Evolutionary conservation across 139 green algal species (phyloP).

Genomic region (Haematococcus sp.): DNA sequence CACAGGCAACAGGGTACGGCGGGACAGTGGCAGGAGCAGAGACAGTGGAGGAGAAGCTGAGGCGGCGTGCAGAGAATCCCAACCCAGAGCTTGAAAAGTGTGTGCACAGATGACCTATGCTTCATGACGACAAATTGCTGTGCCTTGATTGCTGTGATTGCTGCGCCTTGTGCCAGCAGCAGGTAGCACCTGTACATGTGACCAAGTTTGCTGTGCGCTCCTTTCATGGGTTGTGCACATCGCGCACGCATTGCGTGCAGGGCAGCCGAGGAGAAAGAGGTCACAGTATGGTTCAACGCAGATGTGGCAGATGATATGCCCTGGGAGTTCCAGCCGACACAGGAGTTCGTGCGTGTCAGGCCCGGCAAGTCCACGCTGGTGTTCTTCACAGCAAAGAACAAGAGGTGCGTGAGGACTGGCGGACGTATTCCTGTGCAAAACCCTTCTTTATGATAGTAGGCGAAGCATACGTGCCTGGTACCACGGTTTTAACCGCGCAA

Average conservation of each 20-base stretch:
- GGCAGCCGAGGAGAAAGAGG: slow-evolving; percentile 54
- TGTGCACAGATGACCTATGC: too few species aligned
- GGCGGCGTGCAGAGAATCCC: slow-evolving; percentile 41
- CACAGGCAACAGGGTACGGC: slow-evolving; percentile 85
- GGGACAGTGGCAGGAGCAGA: slow-evolving; percentile 70
- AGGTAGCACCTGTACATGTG: too few species aligned
- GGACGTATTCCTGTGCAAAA: too few species aligned
- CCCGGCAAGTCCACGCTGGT: slow-evolving; percentile 94
- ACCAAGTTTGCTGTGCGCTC: too few species aligned
- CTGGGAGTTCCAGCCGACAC: slow-evolving; percentile 91
- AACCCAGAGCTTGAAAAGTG: slow-evolving; percentile 51
- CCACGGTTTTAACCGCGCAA: too few species aligned
- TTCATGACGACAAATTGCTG: neutral
- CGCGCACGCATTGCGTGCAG: too few species aligned
- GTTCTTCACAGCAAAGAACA: slow-evolving; percentile 95
- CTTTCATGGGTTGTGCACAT: too few species aligned
- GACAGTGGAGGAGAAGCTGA: slow-evolving; percentile 82
- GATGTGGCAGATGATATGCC: slow-evolving; percentile 88
- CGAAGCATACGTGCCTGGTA: too few species aligned
- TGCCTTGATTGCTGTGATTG: neutral
- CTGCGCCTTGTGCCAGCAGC: too few species aligned
- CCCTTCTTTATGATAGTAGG: too few species aligned
- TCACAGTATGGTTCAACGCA: slow-evolving; percentile 88
- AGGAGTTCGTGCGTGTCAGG: slow-evolving; percentile 61
- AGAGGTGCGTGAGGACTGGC: slow-evolving; percentile 37